phyloP scores from a whole-genome alignment of 2,329 filamentous ascomycete species.

The Penicillium sumatraense region DNA sequence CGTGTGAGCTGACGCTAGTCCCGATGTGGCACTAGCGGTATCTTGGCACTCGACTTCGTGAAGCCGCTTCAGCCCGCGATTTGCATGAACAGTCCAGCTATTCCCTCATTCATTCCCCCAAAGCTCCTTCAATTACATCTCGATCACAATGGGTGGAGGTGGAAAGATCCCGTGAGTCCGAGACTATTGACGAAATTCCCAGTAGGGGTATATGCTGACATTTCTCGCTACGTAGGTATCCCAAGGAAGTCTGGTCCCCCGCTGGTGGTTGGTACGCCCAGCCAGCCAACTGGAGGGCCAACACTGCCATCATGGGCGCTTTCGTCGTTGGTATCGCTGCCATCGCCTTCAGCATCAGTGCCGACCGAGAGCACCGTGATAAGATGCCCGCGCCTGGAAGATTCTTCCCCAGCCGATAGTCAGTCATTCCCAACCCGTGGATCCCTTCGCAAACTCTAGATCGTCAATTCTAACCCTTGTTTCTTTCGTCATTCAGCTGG shows the following conservation, averaged over 20 bases:
- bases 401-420: conserved; percentile 87
- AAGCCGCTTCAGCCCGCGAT: conserved; percentile 33
- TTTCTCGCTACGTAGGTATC: conserved; percentile 66
- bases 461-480: too few species aligned
- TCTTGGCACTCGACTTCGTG: conserved; percentile 35
- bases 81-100: conserved; percentile 27
- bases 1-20: conserved; percentile 41
- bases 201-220: conserved; percentile 26
- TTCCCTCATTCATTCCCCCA: conserved; percentile 27
- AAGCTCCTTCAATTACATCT: conserved; percentile 28
- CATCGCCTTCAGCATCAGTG: conserved; percentile 72
- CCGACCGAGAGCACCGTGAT: conserved; percentile 72
- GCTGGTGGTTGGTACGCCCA: conserved; percentile 97
- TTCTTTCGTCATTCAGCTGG: conserved; percentile 58
- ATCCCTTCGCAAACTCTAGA: conserved; percentile 6
- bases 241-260: conserved; percentile 99
- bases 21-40: conserved; percentile 24
- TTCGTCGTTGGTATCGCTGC: conserved; percentile 71
- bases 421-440: conserved; percentile 45
- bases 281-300: conserved; percentile 91
- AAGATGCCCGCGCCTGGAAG: conserved; percentile 76
- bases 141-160: conserved; percentile 70
- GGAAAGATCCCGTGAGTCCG: conserved; percentile 70
- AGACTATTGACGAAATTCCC: conserved; percentile 43
- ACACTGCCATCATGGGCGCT: conserved; percentile 77